phyloP scores from a whole-genome alignment of 441 rosid species.

The Macaranga tanarius region DNA sequence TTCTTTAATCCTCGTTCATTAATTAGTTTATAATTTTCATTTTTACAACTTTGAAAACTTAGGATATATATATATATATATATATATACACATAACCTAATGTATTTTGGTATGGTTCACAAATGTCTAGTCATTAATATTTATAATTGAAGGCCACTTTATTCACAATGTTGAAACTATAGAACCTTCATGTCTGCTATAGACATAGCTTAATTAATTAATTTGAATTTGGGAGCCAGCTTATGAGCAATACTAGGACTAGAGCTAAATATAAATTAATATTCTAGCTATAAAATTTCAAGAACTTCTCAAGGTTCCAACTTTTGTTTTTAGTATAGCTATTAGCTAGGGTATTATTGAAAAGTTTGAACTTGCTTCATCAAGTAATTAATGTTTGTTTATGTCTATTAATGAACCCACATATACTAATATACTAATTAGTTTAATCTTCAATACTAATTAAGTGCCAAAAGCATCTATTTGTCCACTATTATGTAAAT shows the following conservation, averaged over 20 bases:
- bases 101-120: constrained; percentile 30
- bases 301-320: not conserved
- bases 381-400: constrained; percentile 8
- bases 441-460: constrained; percentile 10
- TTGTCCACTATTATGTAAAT: constrained; percentile 25
- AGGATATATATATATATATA: constrained; percentile 10
- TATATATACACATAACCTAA: constrained; percentile 19
- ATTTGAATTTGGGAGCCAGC: constrained; percentile 28
- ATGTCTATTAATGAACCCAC: not conserved
- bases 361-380: constrained; percentile 11
- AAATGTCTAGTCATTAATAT: constrained; percentile 28
- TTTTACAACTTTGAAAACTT: not conserved
- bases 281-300: not conserved
- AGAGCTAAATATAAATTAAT: not conserved
- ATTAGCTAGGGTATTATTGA: not conserved
- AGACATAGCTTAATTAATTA: not conserved
- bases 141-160: constrained; percentile 19
- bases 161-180: constrained; percentile 22
- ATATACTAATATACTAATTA: constrained; percentile 1
- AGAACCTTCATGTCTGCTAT: constrained; percentile 14
- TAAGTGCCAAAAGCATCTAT: constrained; percentile 44
- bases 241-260: not conserved
- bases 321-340: not conserved
- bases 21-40: constrained; percentile 23
- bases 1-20: constrained; percentile 34